Conservation (phyloP, 805 yeast species). For the Candida nemodendra region DNA sequence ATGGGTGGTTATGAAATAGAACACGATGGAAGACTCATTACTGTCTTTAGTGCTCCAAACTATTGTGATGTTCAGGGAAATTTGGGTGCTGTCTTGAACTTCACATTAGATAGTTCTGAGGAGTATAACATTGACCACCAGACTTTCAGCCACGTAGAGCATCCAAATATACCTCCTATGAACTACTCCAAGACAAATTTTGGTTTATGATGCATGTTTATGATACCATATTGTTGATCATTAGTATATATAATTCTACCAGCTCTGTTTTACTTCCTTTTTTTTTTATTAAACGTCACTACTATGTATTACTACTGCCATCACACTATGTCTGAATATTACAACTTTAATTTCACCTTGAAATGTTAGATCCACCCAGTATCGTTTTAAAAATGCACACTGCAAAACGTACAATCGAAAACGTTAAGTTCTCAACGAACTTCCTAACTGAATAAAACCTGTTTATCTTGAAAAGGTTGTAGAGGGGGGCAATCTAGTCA, state of each 20-base stretch:
- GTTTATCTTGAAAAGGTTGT: conserved; percentile 36
- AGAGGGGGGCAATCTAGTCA: conserved; percentile 38
- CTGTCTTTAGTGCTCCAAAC: conserved; percentile 98
- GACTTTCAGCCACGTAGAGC: conserved; percentile 79
- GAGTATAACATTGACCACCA: conserved; percentile 50
- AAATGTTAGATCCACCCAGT: conserved; percentile 16
- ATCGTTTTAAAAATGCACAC: conserved; percentile 5
- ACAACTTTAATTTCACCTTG: too few species aligned
- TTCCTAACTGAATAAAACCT: not conserved
- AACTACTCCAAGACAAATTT: conserved; percentile 64
- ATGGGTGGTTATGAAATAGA: conserved; percentile 87
- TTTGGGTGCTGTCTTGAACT: conserved; percentile 83
- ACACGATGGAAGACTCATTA: conserved; percentile 80
- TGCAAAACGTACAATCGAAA: conserved; percentile 6
- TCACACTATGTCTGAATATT: not conserved
- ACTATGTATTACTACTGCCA: conserved; percentile 3
- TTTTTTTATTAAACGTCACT: not conserved
- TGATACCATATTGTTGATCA: too few species aligned
- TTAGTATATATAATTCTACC: too few species aligned
- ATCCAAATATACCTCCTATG: conserved; percentile 93
- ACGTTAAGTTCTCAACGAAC: too few species aligned
- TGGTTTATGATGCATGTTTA: conserved; percentile 30
- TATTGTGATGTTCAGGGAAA: conserved; percentile 94
- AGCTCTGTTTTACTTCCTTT: too few species aligned
- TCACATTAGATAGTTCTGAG: conserved; percentile 46